Percentiles rank a stretch among this genome's conserved stretches.
phyloP scores from a whole-genome alignment of 306 rosid genomes.

The Lathyrus oleraceus region DNA sequence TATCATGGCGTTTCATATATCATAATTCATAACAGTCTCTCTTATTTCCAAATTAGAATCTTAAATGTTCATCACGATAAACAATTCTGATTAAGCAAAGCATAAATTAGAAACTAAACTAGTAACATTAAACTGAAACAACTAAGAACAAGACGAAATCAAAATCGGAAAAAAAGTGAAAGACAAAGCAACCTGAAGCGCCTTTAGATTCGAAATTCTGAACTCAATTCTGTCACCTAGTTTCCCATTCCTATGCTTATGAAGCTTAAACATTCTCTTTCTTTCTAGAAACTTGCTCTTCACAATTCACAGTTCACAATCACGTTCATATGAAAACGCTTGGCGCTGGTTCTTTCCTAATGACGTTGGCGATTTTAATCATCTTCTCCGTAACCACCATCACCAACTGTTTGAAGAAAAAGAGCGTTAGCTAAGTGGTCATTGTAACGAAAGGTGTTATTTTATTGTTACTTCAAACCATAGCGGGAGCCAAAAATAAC shows the following conservation, averaged over 20 bases:
- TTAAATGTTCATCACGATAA: slow-evolving; percentile 5
- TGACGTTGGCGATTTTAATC: slow-evolving; percentile 35
- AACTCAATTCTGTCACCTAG: slow-evolving; percentile 59
- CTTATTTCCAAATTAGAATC: slow-evolving; percentile 4
- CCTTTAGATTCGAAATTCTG: slow-evolving; percentile 61
- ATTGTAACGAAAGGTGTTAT: slow-evolving; percentile 61
- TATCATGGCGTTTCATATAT: not conserved
- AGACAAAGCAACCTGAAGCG: slow-evolving; percentile 47
- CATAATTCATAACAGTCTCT: not conserved
- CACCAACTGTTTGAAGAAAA: slow-evolving; percentile 57
- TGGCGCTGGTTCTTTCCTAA: not conserved
- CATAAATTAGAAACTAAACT: not conserved
- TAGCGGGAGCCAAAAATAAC: slow-evolving; percentile 25
- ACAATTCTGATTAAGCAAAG: slow-evolving; percentile 24
- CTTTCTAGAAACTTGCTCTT: slow-evolving; percentile 19
- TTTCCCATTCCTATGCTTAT: slow-evolving; percentile 56
- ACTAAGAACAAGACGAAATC: not conserved
- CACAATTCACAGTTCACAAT: not conserved
- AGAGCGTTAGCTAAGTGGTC: slow-evolving; percentile 74
- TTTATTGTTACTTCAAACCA: slow-evolving; percentile 50
- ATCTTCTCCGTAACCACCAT: slow-evolving; percentile 47
- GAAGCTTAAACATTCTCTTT: slow-evolving; percentile 70
- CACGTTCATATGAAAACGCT: not conserved
- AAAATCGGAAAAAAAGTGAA: not conserved
- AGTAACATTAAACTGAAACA: not conserved